These are phyloP conservation scores for Penicillium palitans DNA, from an alignment of 2,329 filamentous ascomycete species.

Conservation along the genomic window DNA sequence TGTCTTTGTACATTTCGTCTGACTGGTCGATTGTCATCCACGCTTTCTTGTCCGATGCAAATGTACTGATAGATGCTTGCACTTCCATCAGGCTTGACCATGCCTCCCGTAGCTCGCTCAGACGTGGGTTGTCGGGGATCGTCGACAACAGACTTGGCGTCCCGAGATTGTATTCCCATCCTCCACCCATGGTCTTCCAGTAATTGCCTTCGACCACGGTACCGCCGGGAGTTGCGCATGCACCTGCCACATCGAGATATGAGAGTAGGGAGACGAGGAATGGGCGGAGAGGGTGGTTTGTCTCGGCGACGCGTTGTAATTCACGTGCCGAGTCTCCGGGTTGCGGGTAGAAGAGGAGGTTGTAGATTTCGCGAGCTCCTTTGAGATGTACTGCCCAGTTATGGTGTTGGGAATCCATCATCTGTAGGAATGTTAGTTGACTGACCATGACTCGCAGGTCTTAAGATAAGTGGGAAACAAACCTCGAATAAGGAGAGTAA, in stretches of 20 bases:
- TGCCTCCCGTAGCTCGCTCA: constrained; percentile 32
- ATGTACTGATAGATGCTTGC: constrained; percentile 34
- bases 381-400: constrained; percentile 44
- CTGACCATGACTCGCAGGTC: neutral
- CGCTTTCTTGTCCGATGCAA: constrained; percentile 35
- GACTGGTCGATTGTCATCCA: constrained; percentile 33
- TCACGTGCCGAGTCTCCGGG: constrained; percentile 26
- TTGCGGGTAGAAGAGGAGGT: constrained; percentile 33
- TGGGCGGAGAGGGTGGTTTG: constrained; percentile 35
- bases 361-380: constrained; percentile 43
- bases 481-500: constrained; percentile 40
- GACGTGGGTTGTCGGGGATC: constrained; percentile 22
- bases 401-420: constrained; percentile 41
- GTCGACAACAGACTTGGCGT: constrained; percentile 32
- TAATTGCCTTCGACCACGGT: constrained; percentile 42
- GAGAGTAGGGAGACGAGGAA: constrained; percentile 44
- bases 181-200: constrained; percentile 41
- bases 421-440: constrained; percentile 22
- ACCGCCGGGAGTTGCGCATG: constrained; percentile 40
- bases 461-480: neutral
- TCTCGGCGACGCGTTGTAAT: constrained; percentile 31
- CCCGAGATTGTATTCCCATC: constrained; percentile 41
- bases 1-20: constrained; percentile 32
- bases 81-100: constrained; percentile 41
- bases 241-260: constrained; percentile 43